Percentiles rank a stretch among this genome's conserved stretches.
Evolutionary conservation across 2,329 filamentous ascomycete genomes (phyloP).

Genomic region (Scorias spongiosa): DNA sequence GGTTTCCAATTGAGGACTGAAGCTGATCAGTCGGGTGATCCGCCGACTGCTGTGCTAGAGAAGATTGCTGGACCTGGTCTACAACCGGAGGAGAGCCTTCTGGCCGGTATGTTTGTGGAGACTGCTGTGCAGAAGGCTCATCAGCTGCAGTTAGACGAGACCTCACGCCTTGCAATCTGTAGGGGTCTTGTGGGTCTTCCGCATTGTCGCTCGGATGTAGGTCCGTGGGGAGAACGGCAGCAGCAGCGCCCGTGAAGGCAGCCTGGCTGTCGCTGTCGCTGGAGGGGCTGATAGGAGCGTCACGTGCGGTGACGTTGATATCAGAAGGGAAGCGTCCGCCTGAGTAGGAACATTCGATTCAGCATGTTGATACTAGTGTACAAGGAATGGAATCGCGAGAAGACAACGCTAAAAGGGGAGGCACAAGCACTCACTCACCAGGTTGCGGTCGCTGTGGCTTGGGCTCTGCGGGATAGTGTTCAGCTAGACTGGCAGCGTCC

Average conservation of each 20-base stretch:
- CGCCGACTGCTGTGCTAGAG: conserved; percentile 11
- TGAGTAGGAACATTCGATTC: conserved; percentile 4
- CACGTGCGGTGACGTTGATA: conserved; percentile 62
- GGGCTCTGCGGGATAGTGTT: conserved; percentile 23
- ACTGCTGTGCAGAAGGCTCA: background rate
- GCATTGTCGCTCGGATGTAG: no score
- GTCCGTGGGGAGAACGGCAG: no score
- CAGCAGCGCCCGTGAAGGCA: conserved; percentile 35
- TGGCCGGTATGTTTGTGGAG: background rate
- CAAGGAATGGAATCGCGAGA: conserved; percentile 2
- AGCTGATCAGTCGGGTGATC: conserved; percentile 3
- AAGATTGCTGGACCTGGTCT: conserved; percentile 7
- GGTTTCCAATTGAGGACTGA: conserved; percentile 10
- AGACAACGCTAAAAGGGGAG: conserved; percentile 14
- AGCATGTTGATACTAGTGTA: background rate
- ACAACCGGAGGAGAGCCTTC: background rate
- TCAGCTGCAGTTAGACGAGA: conserved; percentile 5
- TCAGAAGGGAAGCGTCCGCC: conserved; percentile 81
- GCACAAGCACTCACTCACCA: conserved; percentile 43
- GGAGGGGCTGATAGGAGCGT: conserved; percentile 45
- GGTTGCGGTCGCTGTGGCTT: conserved; percentile 58
- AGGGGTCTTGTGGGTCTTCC: conserved; percentile 16
- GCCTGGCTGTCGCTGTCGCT: conserved; percentile 62
- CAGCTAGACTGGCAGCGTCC: conserved; percentile 30
- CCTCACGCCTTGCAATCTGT: conserved; percentile 14